Percentiles rank a stretch among this genome's conserved stretches.
Evolutionary conservation across 768 basidiomycete genomes (phyloP).

Genomic region (Cantharellus cinnabarinus): DNA sequence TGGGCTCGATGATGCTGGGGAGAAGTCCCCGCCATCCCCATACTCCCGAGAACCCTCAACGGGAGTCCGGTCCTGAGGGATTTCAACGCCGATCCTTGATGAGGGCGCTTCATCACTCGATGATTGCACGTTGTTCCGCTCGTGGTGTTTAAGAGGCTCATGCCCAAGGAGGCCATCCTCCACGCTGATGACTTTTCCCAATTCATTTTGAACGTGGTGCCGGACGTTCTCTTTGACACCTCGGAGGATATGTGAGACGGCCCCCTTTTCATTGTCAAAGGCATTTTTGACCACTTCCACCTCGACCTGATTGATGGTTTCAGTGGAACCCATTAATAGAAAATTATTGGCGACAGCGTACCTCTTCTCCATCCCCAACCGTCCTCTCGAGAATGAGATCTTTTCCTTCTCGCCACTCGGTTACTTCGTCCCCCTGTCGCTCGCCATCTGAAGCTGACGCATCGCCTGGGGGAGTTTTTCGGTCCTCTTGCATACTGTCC

Average conservation of each 20-base stretch:
- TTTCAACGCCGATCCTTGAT: no score
- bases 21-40: no score
- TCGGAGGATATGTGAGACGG: not conserved
- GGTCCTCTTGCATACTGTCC: not conserved
- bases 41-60: no score
- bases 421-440: slow-evolving; percentile 1
- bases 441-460: not conserved
- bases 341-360: slow-evolving; percentile 12
- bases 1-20: no score
- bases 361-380: slow-evolving; percentile 41
- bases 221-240: not conserved
- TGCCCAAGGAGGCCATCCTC: no score
- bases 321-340: not conserved
- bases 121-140: no score
- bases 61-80: no score
- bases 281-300: not conserved
- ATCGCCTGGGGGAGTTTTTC: not conserved
- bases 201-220: not conserved
- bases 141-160: no score
- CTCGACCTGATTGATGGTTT: not conserved
- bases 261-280: not conserved
- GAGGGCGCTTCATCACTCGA: no score
- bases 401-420: slow-evolving; percentile 55
- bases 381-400: slow-evolving; percentile 45
- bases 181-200: not conserved